Conservation (phyloP, 2,329 filamentous ascomycete genomes). For the Neoscytalidium dimidiatum region DNA sequence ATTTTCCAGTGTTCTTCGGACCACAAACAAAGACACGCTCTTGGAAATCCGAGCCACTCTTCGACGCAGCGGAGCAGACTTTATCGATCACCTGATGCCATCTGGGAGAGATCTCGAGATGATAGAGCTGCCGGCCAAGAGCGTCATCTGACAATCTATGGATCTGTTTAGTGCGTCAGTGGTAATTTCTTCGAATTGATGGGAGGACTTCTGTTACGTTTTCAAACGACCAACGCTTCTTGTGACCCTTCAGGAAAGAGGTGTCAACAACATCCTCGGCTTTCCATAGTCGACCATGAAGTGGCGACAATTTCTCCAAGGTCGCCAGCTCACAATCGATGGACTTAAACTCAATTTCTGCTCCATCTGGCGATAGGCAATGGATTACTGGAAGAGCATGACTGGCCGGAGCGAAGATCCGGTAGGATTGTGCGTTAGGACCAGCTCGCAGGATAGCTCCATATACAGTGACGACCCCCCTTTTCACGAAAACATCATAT, state of each 20-base stretch:
- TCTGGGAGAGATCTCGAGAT: slow-evolving; percentile 10
- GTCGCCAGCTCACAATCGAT: slow-evolving; percentile 49
- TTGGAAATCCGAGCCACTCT: slow-evolving; percentile 25
- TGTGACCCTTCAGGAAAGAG: slow-evolving; percentile 6
- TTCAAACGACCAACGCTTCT: slow-evolving; percentile 12
- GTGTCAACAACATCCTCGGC: slow-evolving; percentile 33
- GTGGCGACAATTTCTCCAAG: slow-evolving; percentile 63
- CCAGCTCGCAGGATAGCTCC: slow-evolving; percentile 62
- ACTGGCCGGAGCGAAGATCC: slow-evolving; percentile 67
- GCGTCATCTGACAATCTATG: slow-evolving; percentile 17
- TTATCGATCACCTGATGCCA: slow-evolving; percentile 22
- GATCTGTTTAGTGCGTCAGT: slow-evolving; percentile 6
- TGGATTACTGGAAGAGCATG: slow-evolving; percentile 68
- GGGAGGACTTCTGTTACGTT: not conserved
- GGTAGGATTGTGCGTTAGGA: slow-evolving; percentile 44
- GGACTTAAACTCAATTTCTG: slow-evolving; percentile 61
- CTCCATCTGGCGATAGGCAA: slow-evolving; percentile 28
- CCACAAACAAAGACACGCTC: slow-evolving; percentile 64
- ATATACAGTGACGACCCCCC: slow-evolving; percentile 65
- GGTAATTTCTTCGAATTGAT: not conserved
- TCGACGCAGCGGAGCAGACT: slow-evolving; percentile 32
- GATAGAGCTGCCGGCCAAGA: slow-evolving; percentile 8
- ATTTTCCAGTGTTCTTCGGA: slow-evolving; percentile 73
- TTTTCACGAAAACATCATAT: slow-evolving; percentile 64
- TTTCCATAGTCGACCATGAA: slow-evolving; percentile 70